Evolutionary conservation across 805 yeast species (phyloP).

Genomic region (Saturnispora serradocipensis): DNA sequence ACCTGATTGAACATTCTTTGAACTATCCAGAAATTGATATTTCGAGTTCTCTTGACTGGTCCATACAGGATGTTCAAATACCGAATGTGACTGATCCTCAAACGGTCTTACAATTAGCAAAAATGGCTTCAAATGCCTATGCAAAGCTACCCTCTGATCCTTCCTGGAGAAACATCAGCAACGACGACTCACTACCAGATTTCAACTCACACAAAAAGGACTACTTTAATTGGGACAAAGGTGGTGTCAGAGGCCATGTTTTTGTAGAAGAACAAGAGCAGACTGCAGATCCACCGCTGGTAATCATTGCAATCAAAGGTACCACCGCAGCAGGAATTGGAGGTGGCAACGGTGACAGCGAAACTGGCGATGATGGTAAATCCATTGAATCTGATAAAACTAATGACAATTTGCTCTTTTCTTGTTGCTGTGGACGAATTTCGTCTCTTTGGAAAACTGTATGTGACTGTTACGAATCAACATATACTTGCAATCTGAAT

Average conservation of each 20-base stretch:
- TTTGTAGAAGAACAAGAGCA: slow-evolving; percentile 41
- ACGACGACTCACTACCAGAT: slow-evolving; percentile 6
- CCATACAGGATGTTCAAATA: slow-evolving; percentile 38
- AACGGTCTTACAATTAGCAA: slow-evolving; percentile 67
- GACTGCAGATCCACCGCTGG: slow-evolving; percentile 25
- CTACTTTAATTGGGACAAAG: slow-evolving; percentile 82
- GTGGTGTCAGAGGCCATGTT: slow-evolving; percentile 85
- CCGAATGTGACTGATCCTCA: slow-evolving; percentile 73
- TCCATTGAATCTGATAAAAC: slow-evolving; percentile 73
- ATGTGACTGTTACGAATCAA: slow-evolving; percentile 80
- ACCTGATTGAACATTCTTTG: slow-evolving; percentile 51
- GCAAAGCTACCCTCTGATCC: slow-evolving; percentile 66
- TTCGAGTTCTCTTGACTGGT: slow-evolving; percentile 55
- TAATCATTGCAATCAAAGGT: slow-evolving; percentile 81
- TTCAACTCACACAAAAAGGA: slow-evolving; percentile 38
- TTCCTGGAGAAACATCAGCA: slow-evolving; percentile 68
- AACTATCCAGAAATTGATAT: slow-evolving; percentile 26
- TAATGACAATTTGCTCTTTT: slow-evolving; percentile 82
- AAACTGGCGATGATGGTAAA: slow-evolving; percentile 40
- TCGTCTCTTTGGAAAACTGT: slow-evolving; percentile 90
- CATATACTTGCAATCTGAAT: slow-evolving; percentile 81
- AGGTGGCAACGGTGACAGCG: slow-evolving; percentile 35
- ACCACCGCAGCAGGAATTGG: slow-evolving; percentile 75
- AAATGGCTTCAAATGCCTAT: slow-evolving; percentile 87
- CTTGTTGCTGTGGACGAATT: slow-evolving; percentile 93